Conservation (phyloP, 2,329 filamentous ascomycete genomes). For the Fusarium paranaense region DNA sequence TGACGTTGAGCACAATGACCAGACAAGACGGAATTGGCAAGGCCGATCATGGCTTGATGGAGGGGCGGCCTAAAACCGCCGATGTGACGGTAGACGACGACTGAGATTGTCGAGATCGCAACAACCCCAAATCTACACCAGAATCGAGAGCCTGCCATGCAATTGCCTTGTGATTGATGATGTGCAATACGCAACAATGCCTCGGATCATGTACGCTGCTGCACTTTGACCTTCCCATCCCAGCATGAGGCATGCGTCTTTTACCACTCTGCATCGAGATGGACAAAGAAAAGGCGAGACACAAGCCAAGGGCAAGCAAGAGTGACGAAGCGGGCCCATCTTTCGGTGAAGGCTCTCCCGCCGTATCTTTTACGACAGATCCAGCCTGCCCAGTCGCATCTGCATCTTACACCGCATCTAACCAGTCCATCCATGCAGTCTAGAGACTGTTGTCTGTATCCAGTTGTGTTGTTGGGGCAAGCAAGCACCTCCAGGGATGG, state of each 20-base stretch:
- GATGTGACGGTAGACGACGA: conserved; percentile 16
- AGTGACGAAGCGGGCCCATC: conserved; percentile 12
- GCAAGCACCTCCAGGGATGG: conserved; percentile 8
- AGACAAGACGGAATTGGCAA: conserved; percentile 3
- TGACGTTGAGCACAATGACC: conserved; percentile 34
- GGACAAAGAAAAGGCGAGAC: not conserved
- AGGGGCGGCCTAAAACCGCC: conserved; percentile 16
- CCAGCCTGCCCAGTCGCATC: conserved; percentile 30
- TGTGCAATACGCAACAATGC: not conserved
- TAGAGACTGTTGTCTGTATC: not conserved
- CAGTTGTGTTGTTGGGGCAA: conserved; percentile 10
- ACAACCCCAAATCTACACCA: not conserved
- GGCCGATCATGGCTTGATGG: conserved; percentile 15
- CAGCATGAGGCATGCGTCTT: not conserved
- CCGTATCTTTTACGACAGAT: conserved; percentile 22
- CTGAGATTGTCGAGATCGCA: not conserved
- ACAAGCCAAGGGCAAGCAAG: not conserved
- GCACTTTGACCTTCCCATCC: not conserved
- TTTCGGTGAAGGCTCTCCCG: conserved; percentile 21
- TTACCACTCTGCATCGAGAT: not conserved
- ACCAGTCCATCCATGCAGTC: not conserved
- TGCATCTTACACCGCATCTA: conserved; percentile 27
- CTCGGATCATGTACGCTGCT: not conserved
- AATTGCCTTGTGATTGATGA: not conserved
- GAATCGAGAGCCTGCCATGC: conserved; percentile 1